Conservation (phyloP, 192 early-diverging fungal species). For the Coemansia sp. region DNA sequence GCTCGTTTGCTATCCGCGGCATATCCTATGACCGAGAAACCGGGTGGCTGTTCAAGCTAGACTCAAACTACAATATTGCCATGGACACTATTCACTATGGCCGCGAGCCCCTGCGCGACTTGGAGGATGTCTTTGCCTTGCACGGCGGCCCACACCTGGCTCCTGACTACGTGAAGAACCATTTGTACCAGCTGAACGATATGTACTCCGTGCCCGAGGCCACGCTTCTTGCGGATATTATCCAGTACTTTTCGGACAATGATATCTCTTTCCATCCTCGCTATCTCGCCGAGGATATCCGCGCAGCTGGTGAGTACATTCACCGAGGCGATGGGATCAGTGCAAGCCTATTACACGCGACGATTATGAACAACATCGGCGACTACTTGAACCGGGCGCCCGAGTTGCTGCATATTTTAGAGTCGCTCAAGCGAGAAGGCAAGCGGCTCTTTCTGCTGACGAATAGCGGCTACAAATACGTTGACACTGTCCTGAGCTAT, state of each 20-base stretch:
- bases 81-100: constrained; percentile 57
- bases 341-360: constrained; percentile 50
- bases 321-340: constrained; percentile 55
- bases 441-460: constrained; percentile 62
- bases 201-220: constrained; percentile 60
- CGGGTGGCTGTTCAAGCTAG: constrained; percentile 66
- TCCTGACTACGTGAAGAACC: constrained; percentile 55
- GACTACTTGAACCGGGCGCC: constrained; percentile 54
- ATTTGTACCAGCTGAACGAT: constrained; percentile 63
- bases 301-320: constrained; percentile 53
- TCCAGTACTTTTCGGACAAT: constrained; percentile 61
- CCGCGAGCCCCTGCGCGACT: constrained; percentile 55
- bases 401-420: constrained; percentile 54
- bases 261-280: constrained; percentile 60
- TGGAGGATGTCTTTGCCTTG: constrained; percentile 55
- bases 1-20: constrained; percentile 60
- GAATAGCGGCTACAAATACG: constrained; percentile 59
- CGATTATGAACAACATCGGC: constrained; percentile 51
- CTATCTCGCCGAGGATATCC: constrained; percentile 62
- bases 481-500: constrained; percentile 52
- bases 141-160: constrained; percentile 61
- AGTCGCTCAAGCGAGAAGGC: constrained; percentile 44
- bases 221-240: constrained; percentile 58
- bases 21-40: constrained; percentile 59
- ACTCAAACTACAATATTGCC: constrained; percentile 62